These are phyloP conservation scores for Cyanodermella asteris DNA, from an alignment of 2,329 filamentous ascomycete genomes.

Conservation along the genomic window DNA sequence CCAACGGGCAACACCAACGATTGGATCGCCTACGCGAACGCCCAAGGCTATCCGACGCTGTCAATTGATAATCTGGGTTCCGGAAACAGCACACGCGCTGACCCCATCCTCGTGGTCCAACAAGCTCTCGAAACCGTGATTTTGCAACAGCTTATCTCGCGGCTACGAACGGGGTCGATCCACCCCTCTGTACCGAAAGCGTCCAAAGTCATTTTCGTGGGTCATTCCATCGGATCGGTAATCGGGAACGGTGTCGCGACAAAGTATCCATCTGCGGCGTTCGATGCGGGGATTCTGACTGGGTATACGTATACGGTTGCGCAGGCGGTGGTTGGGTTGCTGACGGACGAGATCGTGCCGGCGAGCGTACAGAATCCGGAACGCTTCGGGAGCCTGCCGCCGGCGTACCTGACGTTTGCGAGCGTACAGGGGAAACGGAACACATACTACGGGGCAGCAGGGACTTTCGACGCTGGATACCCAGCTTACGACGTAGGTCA, in stretches of 20 bases:
- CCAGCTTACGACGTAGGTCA: too few species aligned
- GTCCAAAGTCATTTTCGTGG: constrained; percentile 11
- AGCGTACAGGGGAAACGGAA: too few species aligned
- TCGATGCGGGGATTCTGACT: constrained; percentile 11
- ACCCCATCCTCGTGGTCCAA: constrained; percentile 7
- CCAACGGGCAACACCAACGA: constrained; percentile 4
- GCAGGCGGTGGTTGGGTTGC: too few species aligned
- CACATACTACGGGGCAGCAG: too few species aligned
- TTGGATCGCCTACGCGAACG: constrained; percentile 6
- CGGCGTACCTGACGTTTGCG: too few species aligned
- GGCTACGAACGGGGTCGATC: constrained; percentile 5
- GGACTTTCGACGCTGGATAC: too few species aligned
- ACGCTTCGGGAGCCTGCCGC: too few species aligned
- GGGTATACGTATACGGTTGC: too few species aligned
- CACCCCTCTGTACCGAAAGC: constrained; percentile 7
- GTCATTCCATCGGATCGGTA: constrained; percentile 11
- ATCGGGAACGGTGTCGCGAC: constrained; percentile 9
- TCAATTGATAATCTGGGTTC: constrained; percentile 8
- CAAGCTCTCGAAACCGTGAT: constrained; percentile 10
- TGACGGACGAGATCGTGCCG: too few species aligned
- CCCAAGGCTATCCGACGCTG: constrained; percentile 8
- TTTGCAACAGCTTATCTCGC: constrained; percentile 9
- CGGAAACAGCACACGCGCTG: constrained; percentile 7
- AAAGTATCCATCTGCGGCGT: constrained; percentile 10
- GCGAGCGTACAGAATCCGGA: too few species aligned